Percentiles rank a stretch among this genome's conserved stretches.
These are phyloP conservation scores for Pouteria glomerata DNA, from an alignment of 148 eudicot species.

Conservation along the genomic window DNA sequence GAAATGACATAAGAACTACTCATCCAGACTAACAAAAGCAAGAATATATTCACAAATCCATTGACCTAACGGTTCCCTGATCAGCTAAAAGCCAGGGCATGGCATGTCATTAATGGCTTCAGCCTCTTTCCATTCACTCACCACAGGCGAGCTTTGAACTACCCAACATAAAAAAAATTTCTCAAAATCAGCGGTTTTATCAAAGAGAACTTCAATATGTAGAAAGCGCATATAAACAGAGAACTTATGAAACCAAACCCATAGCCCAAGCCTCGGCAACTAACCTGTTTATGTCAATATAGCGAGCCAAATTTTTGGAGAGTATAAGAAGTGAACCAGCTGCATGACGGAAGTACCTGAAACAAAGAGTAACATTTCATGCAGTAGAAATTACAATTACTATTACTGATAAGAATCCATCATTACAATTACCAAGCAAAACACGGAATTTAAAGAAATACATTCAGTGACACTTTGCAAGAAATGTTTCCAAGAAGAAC, in stretches of 20 bases:
- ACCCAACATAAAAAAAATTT: too few relatives aligned
- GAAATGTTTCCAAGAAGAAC: too few relatives aligned
- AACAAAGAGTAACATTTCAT: too few relatives aligned
- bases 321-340: conserved; percentile 68
- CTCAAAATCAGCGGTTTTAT: neutral
- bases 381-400: too few relatives aligned
- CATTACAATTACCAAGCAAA: too few relatives aligned
- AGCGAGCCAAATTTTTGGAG: conserved; percentile 77
- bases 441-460: too few relatives aligned
- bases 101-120: neutral
- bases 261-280: conserved; percentile 14
- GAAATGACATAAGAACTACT: too few relatives aligned
- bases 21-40: neutral
- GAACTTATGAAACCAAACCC: neutral
- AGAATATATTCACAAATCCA: neutral
- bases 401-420: too few relatives aligned
- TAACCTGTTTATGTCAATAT: conserved; percentile 83
- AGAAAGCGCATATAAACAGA: neutral
- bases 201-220: neutral
- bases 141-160: neutral
- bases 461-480: too few relatives aligned
- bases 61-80: neutral
- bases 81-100: neutral
- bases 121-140: neutral
- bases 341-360: conserved; percentile 99